Conservation (phyloP, 192 early-diverging fungal species). For the Linnemannia elongata region DNA sequence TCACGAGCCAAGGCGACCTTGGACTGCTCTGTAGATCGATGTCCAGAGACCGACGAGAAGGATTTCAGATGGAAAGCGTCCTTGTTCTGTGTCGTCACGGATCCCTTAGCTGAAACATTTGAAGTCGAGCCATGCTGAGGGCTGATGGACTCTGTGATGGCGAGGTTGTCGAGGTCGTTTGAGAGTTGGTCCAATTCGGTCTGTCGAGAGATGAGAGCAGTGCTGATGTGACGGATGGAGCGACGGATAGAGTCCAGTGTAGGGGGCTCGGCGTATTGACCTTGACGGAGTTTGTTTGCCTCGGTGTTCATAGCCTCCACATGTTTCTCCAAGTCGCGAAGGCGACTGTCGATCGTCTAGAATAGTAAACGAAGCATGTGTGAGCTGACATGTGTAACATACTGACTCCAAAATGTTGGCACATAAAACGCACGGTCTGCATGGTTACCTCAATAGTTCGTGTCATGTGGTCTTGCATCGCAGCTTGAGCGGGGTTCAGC, state of each 20-base stretch:
- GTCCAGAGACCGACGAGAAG: neutral
- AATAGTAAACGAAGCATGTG: neutral
- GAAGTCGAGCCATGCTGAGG: neutral
- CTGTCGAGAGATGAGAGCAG: slow-evolving; percentile 58
- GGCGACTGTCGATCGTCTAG: slow-evolving; percentile 36
- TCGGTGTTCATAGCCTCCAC: slow-evolving; percentile 24
- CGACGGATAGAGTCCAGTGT: slow-evolving; percentile 63
- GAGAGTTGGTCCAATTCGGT: slow-evolving; percentile 60
- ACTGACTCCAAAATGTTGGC: neutral
- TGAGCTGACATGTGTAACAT: neutral
- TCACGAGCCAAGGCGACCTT: slow-evolving; percentile 32
- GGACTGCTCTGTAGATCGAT: slow-evolving; percentile 1
- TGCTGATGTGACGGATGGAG: slow-evolving; percentile 56
- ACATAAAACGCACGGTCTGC: neutral
- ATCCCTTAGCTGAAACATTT: neutral
- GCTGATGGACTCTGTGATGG: slow-evolving; percentile 18
- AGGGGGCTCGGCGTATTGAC: slow-evolving; percentile 38
- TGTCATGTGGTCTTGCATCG: slow-evolving; percentile 38
- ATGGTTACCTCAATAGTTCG: slow-evolving; percentile 23
- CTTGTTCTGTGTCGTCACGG: neutral
- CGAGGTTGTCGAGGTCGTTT: slow-evolving; percentile 25
- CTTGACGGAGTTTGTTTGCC: slow-evolving; percentile 31
- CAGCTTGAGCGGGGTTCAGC: slow-evolving; percentile 35
- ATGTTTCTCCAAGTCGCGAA: slow-evolving; percentile 34
- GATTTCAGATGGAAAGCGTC: neutral